Evolutionary conservation across 768 basidiomycete genomes (phyloP), one percentile per base, ranked within the genome.

Genomic region (Fomitopsis serialis): DNA sequence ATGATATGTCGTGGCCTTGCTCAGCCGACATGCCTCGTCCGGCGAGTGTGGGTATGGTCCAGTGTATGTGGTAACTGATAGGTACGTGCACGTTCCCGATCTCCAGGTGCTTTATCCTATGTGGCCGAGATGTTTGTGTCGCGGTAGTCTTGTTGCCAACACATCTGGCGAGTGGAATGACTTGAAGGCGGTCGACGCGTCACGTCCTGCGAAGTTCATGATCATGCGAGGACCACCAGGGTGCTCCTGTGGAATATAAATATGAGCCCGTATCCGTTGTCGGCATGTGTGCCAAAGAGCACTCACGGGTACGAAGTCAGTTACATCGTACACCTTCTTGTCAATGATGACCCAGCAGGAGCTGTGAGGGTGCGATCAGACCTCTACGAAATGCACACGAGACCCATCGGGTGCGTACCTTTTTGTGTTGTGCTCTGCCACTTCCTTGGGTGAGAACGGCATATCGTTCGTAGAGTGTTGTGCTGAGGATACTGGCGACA

Each of bases 321-420:
- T 89, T 46, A 91, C 87, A 71, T 92, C 89, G 70, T 92, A 92
- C n/a, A 91, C 89, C 50, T 79, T 74, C 68, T 84, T 80, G 46
- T 78, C 73, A 57, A 93, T 87, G 64, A 92, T 83, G 59, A 93
- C 83, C 91, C 91, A 93, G 65, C 89, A 91, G 17, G 85, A 86
- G 36, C 86, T 87, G 46, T 34, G 29, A 32, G 29, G 29, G 11
- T 32, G 29, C 6, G 5, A 32, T 5, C 11, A 32, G 11, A 11
- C 11, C 29, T 32, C 11, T 32, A 5, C 29, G 11, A 32, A 11
- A 32, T 32, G 29, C 11, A 11, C 6, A 32, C 11, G 29, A 32
- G 11, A 6, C 6, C 11, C 29, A 11, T 11, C 11, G 29, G 11
- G 29, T 6, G 11, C 29, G 29, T 11, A 32, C 29, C 29, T 5